A percentile compares a stretch with the other conserved stretches of the same genome.
phyloP scores from a whole-genome alignment of 805 yeast genomes.

The Pichia manshurica region DNA sequence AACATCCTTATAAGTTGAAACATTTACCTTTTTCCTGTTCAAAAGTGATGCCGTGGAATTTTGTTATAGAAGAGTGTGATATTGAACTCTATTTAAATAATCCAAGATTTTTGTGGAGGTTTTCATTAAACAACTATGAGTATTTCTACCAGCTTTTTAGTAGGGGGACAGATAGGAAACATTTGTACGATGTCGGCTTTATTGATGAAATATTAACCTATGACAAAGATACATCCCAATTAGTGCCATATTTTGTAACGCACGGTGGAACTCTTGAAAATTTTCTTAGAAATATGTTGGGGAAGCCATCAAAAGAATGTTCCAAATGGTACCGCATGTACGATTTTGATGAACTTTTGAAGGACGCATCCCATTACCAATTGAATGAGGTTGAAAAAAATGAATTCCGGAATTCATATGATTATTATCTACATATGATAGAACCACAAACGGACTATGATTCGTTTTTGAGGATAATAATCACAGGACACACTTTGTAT shows the following conservation, averaged over 20 bases:
- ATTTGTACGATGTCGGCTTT: not conserved
- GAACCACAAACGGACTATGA: not conserved
- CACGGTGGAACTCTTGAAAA: not conserved
- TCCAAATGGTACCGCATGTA: constrained; percentile 2
- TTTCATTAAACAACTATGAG: constrained; percentile 5
- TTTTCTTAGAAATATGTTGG: not conserved
- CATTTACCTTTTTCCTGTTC: not conserved
- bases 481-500: constrained; percentile 2
- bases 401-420: constrained; percentile 1
- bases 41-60: constrained; percentile 5
- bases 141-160: not conserved
- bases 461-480: not conserved
- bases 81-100: not conserved
- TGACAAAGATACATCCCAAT: not conserved
- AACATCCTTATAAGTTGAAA: constrained; percentile 2
- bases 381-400: not conserved
- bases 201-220: constrained; percentile 1
- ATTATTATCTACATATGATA: constrained; percentile 3
- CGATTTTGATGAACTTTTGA: not conserved
- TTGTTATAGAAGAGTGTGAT: not conserved
- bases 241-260: not conserved
- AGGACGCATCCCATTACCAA: not conserved
- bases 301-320: not conserved
- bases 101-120: constrained; percentile 7
- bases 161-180: not conserved